Evolutionary conservation across 495 filamentous ascomycete species (phyloP).

Genomic region (Penicillium egyptiacum): DNA sequence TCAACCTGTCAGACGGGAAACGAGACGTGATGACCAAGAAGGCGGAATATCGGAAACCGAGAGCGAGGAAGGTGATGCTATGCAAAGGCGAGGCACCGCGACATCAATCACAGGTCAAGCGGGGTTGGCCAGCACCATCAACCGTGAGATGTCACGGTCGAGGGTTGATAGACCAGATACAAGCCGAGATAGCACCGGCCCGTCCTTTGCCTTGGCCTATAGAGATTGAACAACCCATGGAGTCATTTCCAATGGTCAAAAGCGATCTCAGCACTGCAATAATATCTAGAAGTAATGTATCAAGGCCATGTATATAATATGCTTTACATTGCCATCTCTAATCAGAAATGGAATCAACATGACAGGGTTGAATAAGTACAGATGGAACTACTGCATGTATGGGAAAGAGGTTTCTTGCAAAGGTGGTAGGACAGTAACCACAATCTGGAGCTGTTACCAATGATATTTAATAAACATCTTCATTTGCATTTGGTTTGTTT

Average conservation of each 20-base stretch:
- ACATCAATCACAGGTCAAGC: slow-evolving; percentile 10
- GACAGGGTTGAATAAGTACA: no score
- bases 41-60: slow-evolving; percentile 4
- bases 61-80: not conserved
- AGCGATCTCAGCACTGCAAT: not conserved
- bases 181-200: slow-evolving; percentile 16
- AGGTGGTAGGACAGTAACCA: no score
- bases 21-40: not conserved
- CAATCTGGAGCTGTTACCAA: no score
- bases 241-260: not conserved
- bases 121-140: slow-evolving; percentile 16
- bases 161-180: slow-evolving; percentile 2
- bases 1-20: not conserved
- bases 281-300: not conserved
- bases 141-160: slow-evolving; percentile 19
- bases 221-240: not conserved
- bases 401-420: no score
- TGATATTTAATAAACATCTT: no score
- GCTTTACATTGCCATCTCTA: not conserved
- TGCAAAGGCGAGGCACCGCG: slow-evolving; percentile 12
- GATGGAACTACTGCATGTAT: no score
- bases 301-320: not conserved
- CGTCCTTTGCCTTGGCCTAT: slow-evolving; percentile 17
- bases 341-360: no score
- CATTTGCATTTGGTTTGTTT: no score